Evolutionary conservation across 192 early-diverging fungal genomes (phyloP), one percentile per base, ranked within the genome.

Genomic region (Paraglomus brasilianum): DNA sequence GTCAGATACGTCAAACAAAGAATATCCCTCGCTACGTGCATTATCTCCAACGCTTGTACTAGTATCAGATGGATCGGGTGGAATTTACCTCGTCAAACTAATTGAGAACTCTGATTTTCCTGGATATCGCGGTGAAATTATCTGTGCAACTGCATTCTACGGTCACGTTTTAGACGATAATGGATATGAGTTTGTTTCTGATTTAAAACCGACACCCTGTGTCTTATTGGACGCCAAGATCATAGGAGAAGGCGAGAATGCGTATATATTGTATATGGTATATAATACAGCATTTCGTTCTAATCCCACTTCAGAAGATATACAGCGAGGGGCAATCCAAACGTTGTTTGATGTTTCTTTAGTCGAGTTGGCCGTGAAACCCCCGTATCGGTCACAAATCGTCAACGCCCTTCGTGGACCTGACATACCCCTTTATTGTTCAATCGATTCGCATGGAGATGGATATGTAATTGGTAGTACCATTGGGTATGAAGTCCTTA

Each of bases 341-440:
- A 70, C 51, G 15, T 61, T 74, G n/a, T 74, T 74, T 51, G 69
- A 74, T 36, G 17, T 74, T 52, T 17, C 22, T 19, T 58, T 69
- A 10, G 5, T 70, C 9, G 44, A 45, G 19, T 24, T 75, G 10
- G 58, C 63, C 17, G 13, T 66, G 24, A 21, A 39, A 1, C 13
- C n/a, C 1, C 41, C 42, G 17, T 62, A 55, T 46, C 38, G 13
- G 0, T 62, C 19, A 4, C 36, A 55, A 45, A 64, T 67, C 0
- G 39, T 81, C 10, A 77, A 83, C 39, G 75, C 74, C 10, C 74
- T 82, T 24, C 76, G 77, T 36, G 84, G 84, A 2, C 61, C 72
- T 1, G 79, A 83, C 14, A 77, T 83, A n/a, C 84, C 84, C 8
- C 76, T 79, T 5, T 86, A 86, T 73, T 81, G 77, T 62, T 70